Evolutionary conservation across 1,284 basidiomycete species (phyloP).

Genomic region (Tilletia walkeri): DNA sequence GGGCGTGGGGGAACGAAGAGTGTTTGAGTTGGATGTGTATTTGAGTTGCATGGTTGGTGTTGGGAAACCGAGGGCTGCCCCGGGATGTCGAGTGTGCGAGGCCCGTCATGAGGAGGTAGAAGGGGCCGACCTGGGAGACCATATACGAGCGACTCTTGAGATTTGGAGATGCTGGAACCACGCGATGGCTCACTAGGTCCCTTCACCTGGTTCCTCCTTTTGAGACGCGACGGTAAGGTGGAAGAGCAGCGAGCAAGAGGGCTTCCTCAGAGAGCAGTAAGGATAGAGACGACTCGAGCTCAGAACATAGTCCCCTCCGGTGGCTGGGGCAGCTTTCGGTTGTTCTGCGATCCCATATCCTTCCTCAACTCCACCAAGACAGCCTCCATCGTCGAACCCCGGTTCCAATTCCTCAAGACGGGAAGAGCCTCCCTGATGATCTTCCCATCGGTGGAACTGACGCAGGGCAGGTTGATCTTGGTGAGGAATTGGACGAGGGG

Average conservation of each 20-base stretch:
- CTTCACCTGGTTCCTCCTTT: too few species aligned
- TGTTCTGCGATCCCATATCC: constrained; percentile 87
- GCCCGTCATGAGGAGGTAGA: too few species aligned
- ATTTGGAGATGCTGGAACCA: too few species aligned
- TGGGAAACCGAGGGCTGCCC: too few species aligned
- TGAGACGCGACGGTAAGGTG: too few species aligned
- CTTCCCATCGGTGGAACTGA: constrained; percentile 70
- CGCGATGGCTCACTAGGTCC: too few species aligned
- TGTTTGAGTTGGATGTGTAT: background rate
- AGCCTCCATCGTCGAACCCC: constrained; percentile 52
- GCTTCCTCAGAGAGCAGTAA: background rate
- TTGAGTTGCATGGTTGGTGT: background rate
- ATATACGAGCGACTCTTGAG: too few species aligned
- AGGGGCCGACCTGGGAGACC: too few species aligned
- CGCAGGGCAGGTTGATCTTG: constrained; percentile 92
- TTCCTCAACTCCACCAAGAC: constrained; percentile 61
- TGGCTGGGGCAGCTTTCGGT: constrained; percentile 92
- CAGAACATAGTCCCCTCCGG: constrained; percentile 68
- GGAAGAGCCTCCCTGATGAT: constrained; percentile 40
- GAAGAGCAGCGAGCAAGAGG: too few species aligned
- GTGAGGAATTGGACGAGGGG: constrained; percentile 82
- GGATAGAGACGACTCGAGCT: background rate
- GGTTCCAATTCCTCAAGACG: constrained; percentile 48
- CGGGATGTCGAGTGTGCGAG: too few species aligned
- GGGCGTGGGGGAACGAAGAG: background rate